These are phyloP conservation scores for Nicotiana benthamiana DNA, from an alignment of 257 asterid species.

Conservation along the genomic window DNA sequence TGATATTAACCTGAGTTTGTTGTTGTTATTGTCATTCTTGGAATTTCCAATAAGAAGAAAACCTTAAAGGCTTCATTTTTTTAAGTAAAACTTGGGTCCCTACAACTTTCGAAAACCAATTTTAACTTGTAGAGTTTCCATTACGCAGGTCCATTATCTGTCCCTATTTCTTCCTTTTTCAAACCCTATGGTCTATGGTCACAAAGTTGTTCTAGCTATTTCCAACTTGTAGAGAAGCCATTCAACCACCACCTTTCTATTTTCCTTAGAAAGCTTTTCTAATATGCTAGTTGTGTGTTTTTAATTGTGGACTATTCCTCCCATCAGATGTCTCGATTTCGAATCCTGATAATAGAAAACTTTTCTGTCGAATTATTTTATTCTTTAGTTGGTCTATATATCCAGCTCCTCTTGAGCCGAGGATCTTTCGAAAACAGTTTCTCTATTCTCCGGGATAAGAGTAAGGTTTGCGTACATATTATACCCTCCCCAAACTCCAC, in stretches of 20 bases:
- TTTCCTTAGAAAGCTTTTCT: not conserved
- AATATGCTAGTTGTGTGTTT: not conserved
- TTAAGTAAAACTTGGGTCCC: not conserved
- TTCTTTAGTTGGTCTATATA: too few relatives aligned
- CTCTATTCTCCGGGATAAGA: too few relatives aligned
- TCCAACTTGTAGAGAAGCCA: not conserved
- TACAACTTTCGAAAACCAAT: not conserved
- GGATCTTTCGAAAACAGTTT: too few relatives aligned
- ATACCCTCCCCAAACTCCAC: too few relatives aligned
- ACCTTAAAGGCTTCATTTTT: not conserved
- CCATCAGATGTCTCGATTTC: not conserved
- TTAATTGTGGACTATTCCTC: too few relatives aligned
- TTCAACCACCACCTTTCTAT: not conserved
- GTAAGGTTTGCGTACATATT: too few relatives aligned
- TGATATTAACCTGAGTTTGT: too few relatives aligned
- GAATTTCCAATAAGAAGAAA: not conserved
- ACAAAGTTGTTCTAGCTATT: not conserved
- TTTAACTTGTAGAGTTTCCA: not conserved
- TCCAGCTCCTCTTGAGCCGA: too few relatives aligned
- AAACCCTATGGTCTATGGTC: not conserved
- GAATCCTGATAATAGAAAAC: not conserved
- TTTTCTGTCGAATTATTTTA: too few relatives aligned
- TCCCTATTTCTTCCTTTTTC: constrained; percentile 2
- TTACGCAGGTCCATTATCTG: not conserved
- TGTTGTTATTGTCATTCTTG: too few relatives aligned